Evolutionary conservation across 306 rosid species (phyloP).

Genomic region (Dryas drummondii): DNA sequence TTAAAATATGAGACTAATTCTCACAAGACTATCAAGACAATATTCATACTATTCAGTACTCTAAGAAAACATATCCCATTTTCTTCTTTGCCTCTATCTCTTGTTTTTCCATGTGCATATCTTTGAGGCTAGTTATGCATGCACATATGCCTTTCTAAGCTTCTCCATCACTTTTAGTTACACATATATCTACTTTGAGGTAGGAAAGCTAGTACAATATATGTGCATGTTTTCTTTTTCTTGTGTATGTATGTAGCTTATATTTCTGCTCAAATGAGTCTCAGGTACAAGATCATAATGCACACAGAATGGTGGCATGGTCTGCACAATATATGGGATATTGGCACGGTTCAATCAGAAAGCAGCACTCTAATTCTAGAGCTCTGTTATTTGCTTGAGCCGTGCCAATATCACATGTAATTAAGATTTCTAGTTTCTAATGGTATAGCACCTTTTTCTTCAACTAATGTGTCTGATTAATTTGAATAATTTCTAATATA

Average conservation of each 20-base stretch:
- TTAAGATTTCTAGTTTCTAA: too few species aligned
- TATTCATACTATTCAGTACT: slow-evolving; percentile 10
- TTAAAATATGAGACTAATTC: slow-evolving; percentile 13
- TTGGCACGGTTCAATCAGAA: slow-evolving; percentile 77
- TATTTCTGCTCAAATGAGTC: too few species aligned
- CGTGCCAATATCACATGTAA: slow-evolving; percentile 76
- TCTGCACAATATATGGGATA: slow-evolving; percentile 36
- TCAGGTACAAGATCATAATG: too few species aligned
- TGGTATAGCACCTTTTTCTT: too few species aligned
- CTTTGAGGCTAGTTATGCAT: neutral
- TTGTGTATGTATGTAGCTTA: neutral
- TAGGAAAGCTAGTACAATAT: neutral
- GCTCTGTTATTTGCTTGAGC: slow-evolving; percentile 72
- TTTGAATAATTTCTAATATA: too few species aligned
- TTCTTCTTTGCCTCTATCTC: slow-evolving; percentile 23
- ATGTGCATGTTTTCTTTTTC: neutral
- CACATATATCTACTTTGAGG: neutral
- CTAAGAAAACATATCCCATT: neutral
- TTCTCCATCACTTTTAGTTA: too few species aligned
- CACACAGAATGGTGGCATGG: too few species aligned
- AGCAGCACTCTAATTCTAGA: slow-evolving; percentile 34
- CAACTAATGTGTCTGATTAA: too few species aligned
- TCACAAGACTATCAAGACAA: slow-evolving; percentile 35
- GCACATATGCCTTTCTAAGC: too few species aligned
- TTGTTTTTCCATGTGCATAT: slow-evolving; percentile 5